Conservation (phyloP, 495 filamentous ascomycete genomes). For the Neurospora sp. region DNA sequence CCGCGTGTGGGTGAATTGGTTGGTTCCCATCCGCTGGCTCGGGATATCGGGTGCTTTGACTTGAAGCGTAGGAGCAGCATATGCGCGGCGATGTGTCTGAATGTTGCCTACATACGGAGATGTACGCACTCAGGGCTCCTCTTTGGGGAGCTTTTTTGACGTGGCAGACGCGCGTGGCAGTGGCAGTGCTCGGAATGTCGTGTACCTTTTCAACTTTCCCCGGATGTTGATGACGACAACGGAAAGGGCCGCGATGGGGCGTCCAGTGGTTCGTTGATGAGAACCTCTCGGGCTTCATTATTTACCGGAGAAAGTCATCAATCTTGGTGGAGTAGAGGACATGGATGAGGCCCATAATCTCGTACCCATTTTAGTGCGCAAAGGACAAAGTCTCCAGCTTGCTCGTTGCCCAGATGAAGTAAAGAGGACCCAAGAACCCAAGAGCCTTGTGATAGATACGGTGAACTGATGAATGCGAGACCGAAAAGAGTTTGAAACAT, state of each 20-base stretch:
- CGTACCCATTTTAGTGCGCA: background rate
- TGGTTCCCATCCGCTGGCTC: background rate
- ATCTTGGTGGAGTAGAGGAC: background rate
- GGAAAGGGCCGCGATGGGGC: background rate
- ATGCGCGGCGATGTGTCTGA: background rate
- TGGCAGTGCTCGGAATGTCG: background rate
- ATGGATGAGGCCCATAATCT: background rate
- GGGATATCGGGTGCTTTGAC: background rate
- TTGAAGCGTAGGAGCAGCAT: background rate
- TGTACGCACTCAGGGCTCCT: background rate
- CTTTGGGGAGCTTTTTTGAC: background rate
- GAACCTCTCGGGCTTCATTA: background rate
- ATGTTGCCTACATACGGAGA: no score
- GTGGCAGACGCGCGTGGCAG: background rate
- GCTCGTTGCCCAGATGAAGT: background rate
- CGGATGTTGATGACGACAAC: background rate
- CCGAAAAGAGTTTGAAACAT: background rate
- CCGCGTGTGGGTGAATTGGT: background rate
- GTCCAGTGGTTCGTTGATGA: background rate
- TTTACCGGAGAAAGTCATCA: background rate
- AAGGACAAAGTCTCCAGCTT: background rate
- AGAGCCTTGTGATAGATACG: background rate
- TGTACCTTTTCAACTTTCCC: background rate
- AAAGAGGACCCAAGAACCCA: background rate
- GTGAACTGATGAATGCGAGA: background rate